Evolutionary conservation across 2,329 filamentous ascomycete species (phyloP).

Genomic region (Bimuria novae-zelandiae): DNA sequence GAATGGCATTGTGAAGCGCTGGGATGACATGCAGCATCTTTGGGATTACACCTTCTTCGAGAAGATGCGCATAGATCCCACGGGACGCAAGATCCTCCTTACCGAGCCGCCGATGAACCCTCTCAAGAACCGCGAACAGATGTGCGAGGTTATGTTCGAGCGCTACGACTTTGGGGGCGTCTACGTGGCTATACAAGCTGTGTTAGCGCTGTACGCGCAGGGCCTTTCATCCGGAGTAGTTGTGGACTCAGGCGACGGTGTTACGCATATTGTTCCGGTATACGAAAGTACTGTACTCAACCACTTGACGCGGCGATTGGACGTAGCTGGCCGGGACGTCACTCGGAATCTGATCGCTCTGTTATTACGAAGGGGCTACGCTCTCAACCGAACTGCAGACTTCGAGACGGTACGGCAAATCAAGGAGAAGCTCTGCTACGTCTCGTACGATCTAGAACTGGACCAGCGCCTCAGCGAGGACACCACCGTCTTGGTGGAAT

Average conservation of each 20-base stretch:
- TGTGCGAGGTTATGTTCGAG: conserved; percentile 99
- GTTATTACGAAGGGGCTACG: conserved; percentile 89
- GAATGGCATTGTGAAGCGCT: conserved; percentile 98
- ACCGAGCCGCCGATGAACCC: conserved; percentile 99
- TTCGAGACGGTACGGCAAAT: conserved; percentile 98
- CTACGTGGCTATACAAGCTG: conserved; percentile 97
- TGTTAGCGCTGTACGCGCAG: conserved; percentile 94
- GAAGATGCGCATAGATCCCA: conserved; percentile 91
- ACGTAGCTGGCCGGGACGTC: conserved; percentile 95
- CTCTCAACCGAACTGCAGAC: conserved; percentile 95
- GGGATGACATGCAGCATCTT: conserved; percentile 99
- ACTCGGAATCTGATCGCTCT: conserved; percentile 98
- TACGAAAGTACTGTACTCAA: conserved; percentile 98
- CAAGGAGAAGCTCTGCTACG: conserved; percentile 99
- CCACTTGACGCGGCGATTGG: conserved; percentile 89
- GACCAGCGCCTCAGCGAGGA: conserved; percentile 97
- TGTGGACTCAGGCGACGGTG: conserved; percentile 96
- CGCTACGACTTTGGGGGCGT: conserved; percentile 94
- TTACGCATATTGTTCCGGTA: conserved; percentile 97
- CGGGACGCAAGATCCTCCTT: conserved; percentile 92
- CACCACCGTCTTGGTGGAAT: conserved; percentile 95
- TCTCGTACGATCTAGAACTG: conserved; percentile 95
- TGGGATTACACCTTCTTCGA: conserved; percentile 99
- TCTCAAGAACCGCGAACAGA: conserved; percentile 92
- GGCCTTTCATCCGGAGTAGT: conserved; percentile 87